Evolutionary conservation across 805 yeast species (phyloP).

Genomic region (Soucietia sequanensis): DNA sequence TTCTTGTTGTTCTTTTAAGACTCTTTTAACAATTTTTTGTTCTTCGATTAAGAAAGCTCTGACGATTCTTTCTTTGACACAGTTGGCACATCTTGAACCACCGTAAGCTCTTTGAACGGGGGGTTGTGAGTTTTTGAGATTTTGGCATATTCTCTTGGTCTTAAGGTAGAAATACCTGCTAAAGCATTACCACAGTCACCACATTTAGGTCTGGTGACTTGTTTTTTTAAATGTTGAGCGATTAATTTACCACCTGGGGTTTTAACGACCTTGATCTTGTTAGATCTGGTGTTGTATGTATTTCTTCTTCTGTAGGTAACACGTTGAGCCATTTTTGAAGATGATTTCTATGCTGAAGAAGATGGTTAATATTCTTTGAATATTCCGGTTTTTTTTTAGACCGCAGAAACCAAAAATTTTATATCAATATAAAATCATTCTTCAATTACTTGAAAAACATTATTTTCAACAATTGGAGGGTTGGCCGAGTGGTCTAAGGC

Average conservation of each 20-base stretch:
- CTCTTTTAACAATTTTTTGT: slow-evolving; percentile 99
- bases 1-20: slow-evolving; percentile 92
- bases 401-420: no score
- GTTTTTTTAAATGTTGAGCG: slow-evolving; percentile 96
- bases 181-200: slow-evolving; percentile 84
- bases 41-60: slow-evolving; percentile 99
- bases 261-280: slow-evolving; percentile 99
- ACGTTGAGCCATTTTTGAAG: slow-evolving; percentile 9
- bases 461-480: slow-evolving; percentile 29
- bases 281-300: slow-evolving; percentile 93
- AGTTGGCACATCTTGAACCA: slow-evolving; percentile 97
- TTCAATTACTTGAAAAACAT: neutral
- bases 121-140: slow-evolving; percentile 95
- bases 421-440: no score
- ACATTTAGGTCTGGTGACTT: slow-evolving; percentile 82
- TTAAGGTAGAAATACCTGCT: slow-evolving; percentile 87
- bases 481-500: slow-evolving; percentile 50
- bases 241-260: slow-evolving; percentile 99
- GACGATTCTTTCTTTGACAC: slow-evolving; percentile 98
- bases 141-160: slow-evolving; percentile 98
- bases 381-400: no score
- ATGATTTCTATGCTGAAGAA: slow-evolving; percentile 12
- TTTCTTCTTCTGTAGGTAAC: slow-evolving; percentile 27
- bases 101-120: slow-evolving; percentile 99
- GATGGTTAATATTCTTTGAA: no score